Evolutionary conservation across 179 eudicot genomes (phyloP).

Genomic region (Beta lomatogona): DNA sequence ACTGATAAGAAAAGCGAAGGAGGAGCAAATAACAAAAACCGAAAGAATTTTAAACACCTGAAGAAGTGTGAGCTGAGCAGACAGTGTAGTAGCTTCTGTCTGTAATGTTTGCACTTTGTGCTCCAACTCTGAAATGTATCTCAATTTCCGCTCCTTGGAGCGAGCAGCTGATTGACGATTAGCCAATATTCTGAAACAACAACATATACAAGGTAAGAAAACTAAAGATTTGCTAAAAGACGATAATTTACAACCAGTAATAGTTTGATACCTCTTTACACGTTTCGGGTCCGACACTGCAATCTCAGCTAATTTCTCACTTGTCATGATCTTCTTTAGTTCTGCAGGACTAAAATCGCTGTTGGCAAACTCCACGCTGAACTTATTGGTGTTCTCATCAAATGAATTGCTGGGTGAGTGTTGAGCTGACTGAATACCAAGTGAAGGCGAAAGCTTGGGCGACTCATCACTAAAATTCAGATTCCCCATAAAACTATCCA

Average conservation of each 20-base stretch:
- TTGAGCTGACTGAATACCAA: constrained; percentile 34
- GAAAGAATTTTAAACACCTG: constrained; percentile 31
- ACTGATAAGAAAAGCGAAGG: not conserved
- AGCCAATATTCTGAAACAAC: constrained; percentile 48
- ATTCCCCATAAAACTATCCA: constrained; percentile 56
- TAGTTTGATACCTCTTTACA: constrained; percentile 38
- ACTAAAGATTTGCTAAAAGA: not conserved
- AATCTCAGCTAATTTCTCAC: constrained; percentile 47
- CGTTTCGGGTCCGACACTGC: constrained; percentile 51
- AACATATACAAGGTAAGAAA: not conserved
- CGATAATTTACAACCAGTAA: not conserved
- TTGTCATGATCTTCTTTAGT: constrained; percentile 48
- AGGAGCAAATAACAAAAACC: not conserved
- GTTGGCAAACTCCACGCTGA: constrained; percentile 46
- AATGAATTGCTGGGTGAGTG: constrained; percentile 39
- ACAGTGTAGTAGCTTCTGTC: constrained; percentile 45
- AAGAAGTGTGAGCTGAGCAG: constrained; percentile 40
- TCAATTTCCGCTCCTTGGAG: constrained; percentile 49
- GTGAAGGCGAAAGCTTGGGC: constrained; percentile 33
- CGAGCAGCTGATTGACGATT: constrained; percentile 63
- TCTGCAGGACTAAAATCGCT: constrained; percentile 43
- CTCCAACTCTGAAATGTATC: constrained; percentile 50
- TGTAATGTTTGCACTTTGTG: constrained; percentile 48
- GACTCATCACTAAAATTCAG: constrained; percentile 39
- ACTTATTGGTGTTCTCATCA: constrained; percentile 35